Base-by-base conservation (phyloP, 495 filamentous ascomycete genomes). In the Chaetomium cochliodes region DNA sequence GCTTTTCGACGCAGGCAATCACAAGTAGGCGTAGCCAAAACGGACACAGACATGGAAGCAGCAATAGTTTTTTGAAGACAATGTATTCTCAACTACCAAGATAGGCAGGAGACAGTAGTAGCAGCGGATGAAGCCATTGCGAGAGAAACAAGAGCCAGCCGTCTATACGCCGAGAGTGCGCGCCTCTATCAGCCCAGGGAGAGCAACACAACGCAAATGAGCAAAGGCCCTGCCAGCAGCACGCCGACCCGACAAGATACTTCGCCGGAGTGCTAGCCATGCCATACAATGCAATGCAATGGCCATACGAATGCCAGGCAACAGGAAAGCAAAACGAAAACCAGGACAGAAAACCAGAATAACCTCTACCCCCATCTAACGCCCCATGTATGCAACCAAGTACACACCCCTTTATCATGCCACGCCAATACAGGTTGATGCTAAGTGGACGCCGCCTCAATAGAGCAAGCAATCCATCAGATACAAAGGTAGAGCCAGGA, bases 321-420 rank as follows among this genome's bases (percentile, higher is more conserved):
- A 37, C 28, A 47, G 26, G 25, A 42, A 33, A 55, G 23, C 9
- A 30, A 33, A 46, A 20, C 11, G 1, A 64, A 52, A 60, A 33
- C 7, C 42, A 39, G 26, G 56, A 28, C 22, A 60, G 25, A 53
- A 54, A 46, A 46, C 37, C 37, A 46, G 6, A 13, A 20, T 18
- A 28, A 5, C 33, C 23, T 5, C 2, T 39, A 16, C 11, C 7
- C 25, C 60, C 39, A 20, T n/a, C 37, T 18, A 56, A 63, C 60
- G 60, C 60, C 60, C 60, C 60, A 63, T 37, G 51, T 37, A 63
- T 63, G 60, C 60, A 54, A 49, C 3, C 51, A 39, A 59, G 22
- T 13, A 7, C n/a, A 37, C 13, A 52, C 12, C 23, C 39, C 18
- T 30, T 47, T 30, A 41, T 51, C 58, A 63, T 49, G 39, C 37